Evolutionary conservation across 1,284 basidiomycete species (phyloP).

Genomic region (Ganoderma lucidum): DNA sequence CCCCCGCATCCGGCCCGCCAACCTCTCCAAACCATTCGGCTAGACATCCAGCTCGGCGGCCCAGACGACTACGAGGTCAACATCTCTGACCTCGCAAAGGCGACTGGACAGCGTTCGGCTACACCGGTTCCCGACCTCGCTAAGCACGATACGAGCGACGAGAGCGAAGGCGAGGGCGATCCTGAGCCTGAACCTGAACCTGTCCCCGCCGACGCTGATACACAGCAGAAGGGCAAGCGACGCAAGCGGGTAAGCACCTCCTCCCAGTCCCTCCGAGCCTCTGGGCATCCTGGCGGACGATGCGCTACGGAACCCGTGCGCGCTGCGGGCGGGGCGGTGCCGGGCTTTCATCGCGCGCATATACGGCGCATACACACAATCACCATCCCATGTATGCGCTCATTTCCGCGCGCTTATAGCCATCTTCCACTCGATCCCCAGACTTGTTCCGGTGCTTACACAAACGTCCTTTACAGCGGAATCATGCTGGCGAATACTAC

Average conservation of each 20-base stretch:
- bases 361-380: background rate
- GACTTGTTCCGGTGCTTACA: background rate
- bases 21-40: conserved; percentile 70
- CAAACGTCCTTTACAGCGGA: conserved; percentile 49
- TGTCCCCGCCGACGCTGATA: conserved; percentile 38
- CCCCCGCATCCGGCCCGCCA: conserved; percentile 59
- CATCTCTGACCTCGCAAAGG: conserved; percentile 63
- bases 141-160: conserved; percentile 55
- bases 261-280: conserved; percentile 4
- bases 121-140: conserved; percentile 56
- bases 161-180: conserved; percentile 58
- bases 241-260: conserved; percentile 49
- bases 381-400: background rate
- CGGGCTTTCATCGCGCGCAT: background rate
- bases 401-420: background rate
- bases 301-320: background rate
- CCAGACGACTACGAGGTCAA: conserved; percentile 79
- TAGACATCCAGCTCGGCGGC: conserved; percentile 74
- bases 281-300: background rate
- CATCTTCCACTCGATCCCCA: background rate
- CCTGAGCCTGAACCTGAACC: conserved; percentile 28
- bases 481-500: conserved; percentile 80
- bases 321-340: conserved; percentile 2
- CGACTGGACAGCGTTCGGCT: conserved; percentile 68
- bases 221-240: conserved; percentile 43